Evolutionary conservation across 805 yeast genomes (phyloP).

Genomic region (Cyberlindnera sargentensis): DNA sequence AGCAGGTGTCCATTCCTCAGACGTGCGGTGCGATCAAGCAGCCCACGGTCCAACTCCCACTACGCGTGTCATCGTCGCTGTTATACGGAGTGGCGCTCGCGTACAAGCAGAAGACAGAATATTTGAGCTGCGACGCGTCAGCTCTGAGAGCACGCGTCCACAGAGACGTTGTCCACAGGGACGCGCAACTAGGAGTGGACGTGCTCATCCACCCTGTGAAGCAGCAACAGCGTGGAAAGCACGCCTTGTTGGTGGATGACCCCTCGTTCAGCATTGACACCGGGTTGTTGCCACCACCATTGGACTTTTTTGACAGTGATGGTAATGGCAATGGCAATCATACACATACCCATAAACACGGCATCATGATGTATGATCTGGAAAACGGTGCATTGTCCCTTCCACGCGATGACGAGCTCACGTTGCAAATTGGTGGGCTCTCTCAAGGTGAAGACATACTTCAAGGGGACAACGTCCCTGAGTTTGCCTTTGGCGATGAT

Average conservation of each 20-base stretch:
- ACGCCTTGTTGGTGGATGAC: constrained; percentile 29
- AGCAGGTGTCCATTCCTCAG: constrained; percentile 35
- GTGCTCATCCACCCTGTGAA: too few relatives aligned
- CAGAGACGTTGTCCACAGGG: constrained; percentile 9
- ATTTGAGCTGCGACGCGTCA: constrained; percentile 28
- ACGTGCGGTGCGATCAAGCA: constrained; percentile 28
- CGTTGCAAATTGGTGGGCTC: constrained; percentile 4
- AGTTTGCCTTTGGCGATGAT: constrained; percentile 23
- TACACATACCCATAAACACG: constrained; percentile 1
- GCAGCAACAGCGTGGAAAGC: not conserved
- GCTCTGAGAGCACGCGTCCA: constrained; percentile 19
- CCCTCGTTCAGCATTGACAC: constrained; percentile 29
- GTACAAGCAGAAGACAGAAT: constrained; percentile 42
- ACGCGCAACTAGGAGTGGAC: too few relatives aligned
- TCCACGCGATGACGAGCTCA: not conserved
- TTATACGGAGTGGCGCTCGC: constrained; percentile 40
- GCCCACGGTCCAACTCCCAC: constrained; percentile 16
- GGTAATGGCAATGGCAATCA: not conserved
- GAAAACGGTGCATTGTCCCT: constrained; percentile 12
- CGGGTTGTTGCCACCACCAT: constrained; percentile 23
- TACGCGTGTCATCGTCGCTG: constrained; percentile 33
- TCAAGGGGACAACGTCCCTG: constrained; percentile 13
- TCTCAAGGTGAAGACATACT: constrained; percentile 7
- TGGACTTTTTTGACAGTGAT: constrained; percentile 12
- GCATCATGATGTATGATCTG: constrained; percentile 14